These are phyloP conservation scores for Cyberlindnera amylophila DNA, from an alignment of 805 yeast species.

Conservation along the genomic window DNA sequence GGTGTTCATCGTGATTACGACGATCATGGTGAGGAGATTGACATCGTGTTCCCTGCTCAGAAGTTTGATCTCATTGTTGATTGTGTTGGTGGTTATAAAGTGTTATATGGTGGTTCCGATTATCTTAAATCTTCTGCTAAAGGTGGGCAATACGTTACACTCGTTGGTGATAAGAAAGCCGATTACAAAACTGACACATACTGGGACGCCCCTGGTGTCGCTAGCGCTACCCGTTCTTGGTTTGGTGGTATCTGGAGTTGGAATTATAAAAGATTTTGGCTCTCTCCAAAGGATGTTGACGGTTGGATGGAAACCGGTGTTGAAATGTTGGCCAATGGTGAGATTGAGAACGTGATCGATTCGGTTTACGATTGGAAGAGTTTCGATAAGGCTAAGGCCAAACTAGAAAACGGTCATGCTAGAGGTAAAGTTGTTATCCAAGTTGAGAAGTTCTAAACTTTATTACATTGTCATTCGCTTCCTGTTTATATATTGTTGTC, in stretches of 20 bases:
- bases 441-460: conserved; percentile 36
- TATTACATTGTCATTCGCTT: background rate
- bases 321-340: conserved; percentile 44
- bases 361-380: conserved; percentile 54
- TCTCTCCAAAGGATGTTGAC: conserved; percentile 26
- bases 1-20: conserved; percentile 33
- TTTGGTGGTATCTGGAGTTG: conserved; percentile 36
- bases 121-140: conserved; percentile 39
- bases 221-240: conserved; percentile 33
- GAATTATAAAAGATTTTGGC: conserved; percentile 34
- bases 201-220: conserved; percentile 31
- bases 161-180: conserved; percentile 57
- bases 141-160: conserved; percentile 52
- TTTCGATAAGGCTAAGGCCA: conserved; percentile 49
- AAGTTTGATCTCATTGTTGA: conserved; percentile 67
- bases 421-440: conserved; percentile 66
- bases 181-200: conserved; percentile 36
- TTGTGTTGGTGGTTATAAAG: conserved; percentile 60
- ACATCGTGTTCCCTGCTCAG: conserved; percentile 17
- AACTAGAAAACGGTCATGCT: conserved; percentile 47
- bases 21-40: conserved; percentile 25
- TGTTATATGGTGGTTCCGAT: conserved; percentile 34
- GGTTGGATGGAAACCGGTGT: conserved; percentile 40
- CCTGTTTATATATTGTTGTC: no score
- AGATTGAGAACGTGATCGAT: conserved; percentile 50